A percentile compares a stretch with the other conserved stretches of the same genome.
Conservation (phyloP, 2,329 filamentous ascomycete species). For the Apiospora rasikravindrae region DNA sequence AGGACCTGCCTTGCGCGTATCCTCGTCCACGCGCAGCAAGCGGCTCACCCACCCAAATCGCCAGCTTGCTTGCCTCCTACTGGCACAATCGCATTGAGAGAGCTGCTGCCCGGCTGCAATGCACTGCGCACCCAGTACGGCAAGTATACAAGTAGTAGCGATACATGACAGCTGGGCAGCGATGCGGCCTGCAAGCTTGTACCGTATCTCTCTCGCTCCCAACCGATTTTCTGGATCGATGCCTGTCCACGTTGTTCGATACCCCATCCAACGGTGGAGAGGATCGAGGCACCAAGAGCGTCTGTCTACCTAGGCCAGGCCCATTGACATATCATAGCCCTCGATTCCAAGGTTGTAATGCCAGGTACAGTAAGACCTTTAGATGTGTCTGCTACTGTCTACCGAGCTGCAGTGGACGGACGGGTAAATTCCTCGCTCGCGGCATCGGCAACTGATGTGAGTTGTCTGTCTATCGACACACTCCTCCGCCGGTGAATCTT, state of each 20-base stretch:
- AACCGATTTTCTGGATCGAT: constrained; percentile 16
- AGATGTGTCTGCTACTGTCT: too few relatives aligned
- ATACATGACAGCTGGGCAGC: constrained; percentile 25
- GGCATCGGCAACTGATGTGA: constrained; percentile 21
- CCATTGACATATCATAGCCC: neutral
- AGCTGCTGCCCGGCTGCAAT: neutral
- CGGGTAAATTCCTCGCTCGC: constrained; percentile 12
- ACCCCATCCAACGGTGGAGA: constrained; percentile 22
- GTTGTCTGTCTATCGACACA: constrained; percentile 19
- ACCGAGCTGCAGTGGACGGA: neutral
- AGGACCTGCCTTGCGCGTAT: neutral
- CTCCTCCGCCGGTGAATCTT: neutral
- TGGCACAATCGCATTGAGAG: neutral
- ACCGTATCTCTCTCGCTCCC: neutral
- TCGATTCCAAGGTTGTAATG: neutral
- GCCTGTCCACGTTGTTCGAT: constrained; percentile 22
- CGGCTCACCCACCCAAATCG: constrained; percentile 17
- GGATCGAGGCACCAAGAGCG: constrained; percentile 21
- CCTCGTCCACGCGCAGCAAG: constrained; percentile 16
- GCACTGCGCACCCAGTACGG: constrained; percentile 7
- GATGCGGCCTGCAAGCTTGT: constrained; percentile 24
- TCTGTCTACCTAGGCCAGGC: neutral
- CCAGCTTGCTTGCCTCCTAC: constrained; percentile 1
- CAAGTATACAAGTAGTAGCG: constrained; percentile 16
- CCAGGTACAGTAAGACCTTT: too few relatives aligned